Base-by-base conservation (phyloP, 495 filamentous ascomycete species). In the Tuber melanosporum region DNA sequence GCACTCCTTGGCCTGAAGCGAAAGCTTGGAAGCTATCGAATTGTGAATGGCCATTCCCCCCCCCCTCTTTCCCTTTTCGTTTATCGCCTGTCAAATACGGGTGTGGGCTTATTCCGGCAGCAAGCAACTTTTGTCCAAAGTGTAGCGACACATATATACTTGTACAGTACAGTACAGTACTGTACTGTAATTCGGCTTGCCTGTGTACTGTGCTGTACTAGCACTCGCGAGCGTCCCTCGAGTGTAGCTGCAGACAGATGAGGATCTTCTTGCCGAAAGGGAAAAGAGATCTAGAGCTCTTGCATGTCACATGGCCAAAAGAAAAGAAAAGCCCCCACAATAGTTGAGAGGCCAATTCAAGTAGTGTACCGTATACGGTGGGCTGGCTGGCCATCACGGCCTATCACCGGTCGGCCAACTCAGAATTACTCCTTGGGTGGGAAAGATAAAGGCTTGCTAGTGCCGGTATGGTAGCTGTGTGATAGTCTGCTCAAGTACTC, bases 251-350 rank as follows among this genome's bases (percentile, higher is more conserved):
- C 75, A 62, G 77, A 71, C 75, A 62, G 77, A 79, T 77, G 73
- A 74, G 76, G 62, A 45, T 52, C 74, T 19, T 71, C 71, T 72
- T 79, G 71, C 75, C 46, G 74, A 77, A 79, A 74, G 10, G 72
- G 66, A 43, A 44, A 74, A 36, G 39, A 19, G 73, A 66, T 22
- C 44, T 78, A 19, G 44, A 71, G 45, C 62, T 70, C 66, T 73
- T 57, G 70, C 47, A 70, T n/a, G 57, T 73, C 20, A 41, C 41
- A 42, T 57, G 19, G 14, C 71, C 62, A 17, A 22, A 42, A 70
- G 73, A 45, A 73, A 78, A 4, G 42, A 17, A 17, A 41, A 41
- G 39, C 39, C 39, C 44, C 71, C 39, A n/a, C 41, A 78, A 52
- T 76, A 73, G 70, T 73, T 71, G 44, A 70, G 39, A 22, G n/a